These are phyloP conservation scores for Metarhizium anisopliae DNA, from an alignment of 2,329 filamentous ascomycete species.

Conservation along the genomic window DNA sequence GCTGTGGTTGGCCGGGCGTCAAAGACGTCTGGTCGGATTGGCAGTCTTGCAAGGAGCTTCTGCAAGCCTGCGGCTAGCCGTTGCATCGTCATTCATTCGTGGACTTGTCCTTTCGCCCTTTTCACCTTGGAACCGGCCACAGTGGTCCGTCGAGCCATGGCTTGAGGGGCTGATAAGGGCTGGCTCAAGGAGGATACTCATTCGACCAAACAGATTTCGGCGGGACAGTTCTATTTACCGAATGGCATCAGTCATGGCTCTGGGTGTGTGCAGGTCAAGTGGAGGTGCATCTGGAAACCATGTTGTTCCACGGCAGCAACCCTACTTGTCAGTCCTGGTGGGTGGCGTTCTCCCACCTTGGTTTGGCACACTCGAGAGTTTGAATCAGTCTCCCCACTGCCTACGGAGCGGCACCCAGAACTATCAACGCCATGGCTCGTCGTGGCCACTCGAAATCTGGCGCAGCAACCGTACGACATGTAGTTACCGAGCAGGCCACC, in stretches of 20 bases:
- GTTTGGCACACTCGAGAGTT: background rate
- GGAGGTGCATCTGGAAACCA: background rate
- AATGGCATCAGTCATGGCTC: background rate
- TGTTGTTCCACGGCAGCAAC: background rate
- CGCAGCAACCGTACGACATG: background rate
- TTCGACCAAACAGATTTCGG: background rate
- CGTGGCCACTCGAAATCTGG: background rate
- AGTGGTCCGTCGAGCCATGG: background rate
- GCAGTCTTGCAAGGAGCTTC: too few relatives aligned
- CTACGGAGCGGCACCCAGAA: background rate
- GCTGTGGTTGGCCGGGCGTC: too few relatives aligned
- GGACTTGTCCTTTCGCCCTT: too few relatives aligned
- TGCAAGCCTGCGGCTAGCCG: too few relatives aligned
- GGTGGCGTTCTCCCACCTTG: background rate
- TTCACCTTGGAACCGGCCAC: too few relatives aligned
- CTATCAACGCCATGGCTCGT: background rate
- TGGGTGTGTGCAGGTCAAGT: background rate
- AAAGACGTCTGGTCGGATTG: too few relatives aligned
- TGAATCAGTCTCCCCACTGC: background rate
- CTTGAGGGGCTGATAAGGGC: background rate
- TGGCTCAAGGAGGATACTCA: background rate
- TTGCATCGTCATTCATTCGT: too few relatives aligned
- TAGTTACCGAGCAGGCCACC: background rate
- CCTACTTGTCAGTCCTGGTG: background rate
- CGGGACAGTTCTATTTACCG: background rate